These are phyloP conservation scores for Hebeloma cylindrosporum DNA, from an alignment of 768 basidiomycete genomes.

Conservation along the genomic window DNA sequence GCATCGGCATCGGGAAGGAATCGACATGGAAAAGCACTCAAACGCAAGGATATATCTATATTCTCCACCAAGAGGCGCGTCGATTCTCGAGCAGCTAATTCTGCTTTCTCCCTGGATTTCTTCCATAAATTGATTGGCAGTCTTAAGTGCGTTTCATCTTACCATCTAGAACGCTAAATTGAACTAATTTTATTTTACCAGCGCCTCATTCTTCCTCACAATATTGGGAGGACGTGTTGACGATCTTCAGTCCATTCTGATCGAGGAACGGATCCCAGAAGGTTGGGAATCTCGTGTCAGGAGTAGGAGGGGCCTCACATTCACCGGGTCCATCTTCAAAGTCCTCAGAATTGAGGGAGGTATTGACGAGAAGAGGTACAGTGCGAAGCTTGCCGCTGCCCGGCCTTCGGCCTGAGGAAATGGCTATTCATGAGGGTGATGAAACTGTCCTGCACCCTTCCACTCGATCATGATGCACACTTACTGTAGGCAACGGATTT, in stretches of 20 bases:
- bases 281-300: constrained; percentile 67
- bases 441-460: no score
- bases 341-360: constrained; percentile 42
- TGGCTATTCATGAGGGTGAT: no score
- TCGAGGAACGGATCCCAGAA: constrained; percentile 68
- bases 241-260: constrained; percentile 55
- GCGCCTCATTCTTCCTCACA: no score
- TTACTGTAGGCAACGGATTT: no score
- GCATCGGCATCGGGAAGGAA: constrained; percentile 59
- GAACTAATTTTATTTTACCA: no score
- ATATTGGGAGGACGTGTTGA: constrained; percentile 65
- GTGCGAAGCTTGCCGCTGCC: constrained; percentile 16
- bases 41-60: constrained; percentile 55
- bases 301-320: constrained; percentile 58
- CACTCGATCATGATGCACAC: no score
- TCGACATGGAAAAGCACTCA: constrained; percentile 49
- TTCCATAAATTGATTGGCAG: constrained; percentile 64
- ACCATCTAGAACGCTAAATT: neutral
- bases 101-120: constrained; percentile 50
- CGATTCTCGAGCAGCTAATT: constrained; percentile 52
- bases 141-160: constrained; percentile 54
- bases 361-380: constrained; percentile 37
- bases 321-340: constrained; percentile 52
- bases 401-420: no score
- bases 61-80: constrained; percentile 60